Conservation (phyloP, 2,329 filamentous ascomycete genomes). For the Dothideomycetes sp. region DNA sequence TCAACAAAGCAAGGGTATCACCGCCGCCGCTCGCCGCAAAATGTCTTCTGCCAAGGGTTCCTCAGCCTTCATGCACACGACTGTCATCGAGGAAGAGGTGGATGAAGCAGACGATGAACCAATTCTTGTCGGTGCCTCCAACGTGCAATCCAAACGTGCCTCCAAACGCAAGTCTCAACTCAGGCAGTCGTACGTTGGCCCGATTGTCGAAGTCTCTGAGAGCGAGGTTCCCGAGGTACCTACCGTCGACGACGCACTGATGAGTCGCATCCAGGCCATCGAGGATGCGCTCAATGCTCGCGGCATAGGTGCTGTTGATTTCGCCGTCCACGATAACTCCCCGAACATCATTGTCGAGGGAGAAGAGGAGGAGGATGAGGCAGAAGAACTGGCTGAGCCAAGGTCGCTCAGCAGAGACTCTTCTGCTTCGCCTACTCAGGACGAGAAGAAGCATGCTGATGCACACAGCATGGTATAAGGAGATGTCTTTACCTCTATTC, state of each 20-base stretch:
- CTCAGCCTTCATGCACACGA: background rate
- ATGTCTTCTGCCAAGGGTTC: background rate
- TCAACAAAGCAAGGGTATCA: background rate
- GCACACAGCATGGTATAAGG: conserved; percentile 10
- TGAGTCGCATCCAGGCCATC: conserved; percentile 6
- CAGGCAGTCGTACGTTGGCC: background rate
- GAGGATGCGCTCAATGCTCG: background rate
- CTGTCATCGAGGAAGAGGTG: conserved; percentile 4
- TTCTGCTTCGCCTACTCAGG: background rate
- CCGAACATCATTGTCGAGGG: background rate
- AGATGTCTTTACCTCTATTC: too few species aligned
- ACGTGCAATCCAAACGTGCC: conserved; percentile 1
- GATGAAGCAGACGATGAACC: background rate
- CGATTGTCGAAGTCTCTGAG: background rate
- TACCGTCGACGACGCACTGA: conserved; percentile 1
- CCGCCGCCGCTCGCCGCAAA: background rate
- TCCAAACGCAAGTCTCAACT: conserved; percentile 6
- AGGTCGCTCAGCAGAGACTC: background rate
- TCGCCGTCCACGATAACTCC: conserved; percentile 5
- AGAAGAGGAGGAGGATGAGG: background rate
- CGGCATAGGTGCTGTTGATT: conserved; percentile 8
- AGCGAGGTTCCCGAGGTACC: background rate
- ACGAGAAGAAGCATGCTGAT: conserved; percentile 8
- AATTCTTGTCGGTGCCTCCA: background rate
- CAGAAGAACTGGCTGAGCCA: background rate